Conservation (phyloP, 495 filamentous ascomycete species). For the Tuber umbilicatum region DNA sequence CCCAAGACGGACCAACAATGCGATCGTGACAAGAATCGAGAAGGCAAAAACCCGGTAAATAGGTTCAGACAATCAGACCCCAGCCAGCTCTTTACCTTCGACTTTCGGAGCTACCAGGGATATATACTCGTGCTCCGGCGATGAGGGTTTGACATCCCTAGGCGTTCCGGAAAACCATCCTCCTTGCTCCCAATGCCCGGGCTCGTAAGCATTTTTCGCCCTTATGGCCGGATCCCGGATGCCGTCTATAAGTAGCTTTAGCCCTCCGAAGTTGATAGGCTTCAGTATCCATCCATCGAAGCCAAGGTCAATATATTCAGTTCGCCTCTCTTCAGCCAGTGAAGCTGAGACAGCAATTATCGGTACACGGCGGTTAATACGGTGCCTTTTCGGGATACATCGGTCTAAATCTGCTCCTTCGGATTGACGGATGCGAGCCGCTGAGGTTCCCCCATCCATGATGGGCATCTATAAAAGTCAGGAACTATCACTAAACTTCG, state of each 20-base stretch:
- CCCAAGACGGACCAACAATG: neutral
- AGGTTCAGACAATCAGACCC: constrained; percentile 4
- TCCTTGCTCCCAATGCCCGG: constrained; percentile 64
- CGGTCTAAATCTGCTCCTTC: constrained; percentile 46
- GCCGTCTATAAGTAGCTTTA: constrained; percentile 56
- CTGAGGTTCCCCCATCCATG: constrained; percentile 75
- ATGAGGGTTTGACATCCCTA: neutral
- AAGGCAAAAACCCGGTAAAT: neutral
- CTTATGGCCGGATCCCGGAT: constrained; percentile 50
- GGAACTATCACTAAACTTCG: constrained; percentile 11
- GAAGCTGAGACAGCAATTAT: constrained; percentile 91
- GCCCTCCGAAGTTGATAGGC: constrained; percentile 64
- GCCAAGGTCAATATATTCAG: constrained; percentile 68
- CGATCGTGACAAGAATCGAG: neutral
- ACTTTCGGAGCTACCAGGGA: neutral
- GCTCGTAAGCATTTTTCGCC: constrained; percentile 50
- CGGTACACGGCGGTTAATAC: constrained; percentile 51
- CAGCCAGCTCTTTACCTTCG: neutral
- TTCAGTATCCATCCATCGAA: constrained; percentile 89
- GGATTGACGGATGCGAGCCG: constrained; percentile 69
- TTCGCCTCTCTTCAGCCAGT: constrained; percentile 61
- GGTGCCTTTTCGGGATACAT: constrained; percentile 20
- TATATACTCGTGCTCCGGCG: constrained; percentile 3
- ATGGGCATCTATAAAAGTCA: constrained; percentile 70
- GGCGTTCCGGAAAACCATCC: constrained; percentile 56